Evolutionary conservation across 1,139 yeast species (phyloP), one percentile per base, ranked within the genome.

Genomic region (Pichia sp.): DNA sequence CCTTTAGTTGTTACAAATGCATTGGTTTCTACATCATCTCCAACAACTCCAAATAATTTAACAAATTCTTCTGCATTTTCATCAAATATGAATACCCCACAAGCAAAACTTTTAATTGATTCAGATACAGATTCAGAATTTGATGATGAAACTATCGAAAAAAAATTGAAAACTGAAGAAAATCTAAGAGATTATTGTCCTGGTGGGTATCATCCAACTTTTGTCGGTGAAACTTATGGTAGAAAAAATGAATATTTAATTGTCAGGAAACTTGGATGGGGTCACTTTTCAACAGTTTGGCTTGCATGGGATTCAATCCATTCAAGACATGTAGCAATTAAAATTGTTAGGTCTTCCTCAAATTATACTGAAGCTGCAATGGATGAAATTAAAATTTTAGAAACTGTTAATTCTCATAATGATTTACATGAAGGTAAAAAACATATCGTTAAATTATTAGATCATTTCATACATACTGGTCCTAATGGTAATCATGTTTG

Each of bases 141-240:
- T 9, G 53, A 47, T 9, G 59, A 56, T 24, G 49, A 46, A 24
- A 7, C 32, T 4, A 44, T 39, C 27, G 49, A 44, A 47, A 49
- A 42, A 26, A 55, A 56, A 32, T 40, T 60, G 26, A 54, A 55
- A 43, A 46, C 56, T 25, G 94, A 85, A 62, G 94, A 85, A 62
- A 79, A 78, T 52, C 70, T 73, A 26, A 72, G 74, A 46, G 92
- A 85, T 60, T 85, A 85, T 63, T 76, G 74, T 49, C 77, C 76
- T 15, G 92, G 92, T 20, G 95, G 95, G 0, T 85, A 85, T 62
- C 92, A 84, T 60, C 89, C 94, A 0, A 85, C 88, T 7, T 80
- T 62, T 58, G 76, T 81, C 49, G 90, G 92, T 5, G 94, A 85
- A 60, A 67, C 68, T 18, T 84, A 82, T 62, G 81, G 82, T 54